Conservation (phyloP, 2,329 filamentous ascomycete species). For the Apiospora phragmitis region DNA sequence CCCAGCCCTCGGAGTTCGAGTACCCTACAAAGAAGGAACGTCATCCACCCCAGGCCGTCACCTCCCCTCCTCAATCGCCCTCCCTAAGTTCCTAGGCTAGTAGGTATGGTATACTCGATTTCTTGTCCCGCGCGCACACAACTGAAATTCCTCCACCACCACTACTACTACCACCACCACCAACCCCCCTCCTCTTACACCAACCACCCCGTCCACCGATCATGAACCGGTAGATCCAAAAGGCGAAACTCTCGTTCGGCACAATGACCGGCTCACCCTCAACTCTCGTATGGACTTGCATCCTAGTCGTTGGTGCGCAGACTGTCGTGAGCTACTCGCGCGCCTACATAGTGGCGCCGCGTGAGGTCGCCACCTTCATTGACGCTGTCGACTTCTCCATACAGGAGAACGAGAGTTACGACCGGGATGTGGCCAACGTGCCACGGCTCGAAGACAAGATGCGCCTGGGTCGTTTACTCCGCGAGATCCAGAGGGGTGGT, state of each 20-base stretch:
- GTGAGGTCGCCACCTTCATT: constrained; percentile 57
- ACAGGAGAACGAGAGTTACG: constrained; percentile 64
- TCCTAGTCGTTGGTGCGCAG: constrained; percentile 57
- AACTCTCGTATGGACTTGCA: constrained; percentile 47
- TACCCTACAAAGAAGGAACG: constrained; percentile 4
- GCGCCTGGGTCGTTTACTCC: constrained; percentile 56
- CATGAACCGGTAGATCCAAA: constrained; percentile 1
- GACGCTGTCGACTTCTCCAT: constrained; percentile 63
- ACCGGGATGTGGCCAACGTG: constrained; percentile 58
- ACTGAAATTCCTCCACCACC: background rate
- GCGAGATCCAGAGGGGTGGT: constrained; percentile 61
- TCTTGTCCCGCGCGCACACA: background rate
- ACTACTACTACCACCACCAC: background rate
- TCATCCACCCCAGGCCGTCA: background rate
- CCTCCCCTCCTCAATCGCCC: background rate
- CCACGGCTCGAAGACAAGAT: constrained; percentile 63
- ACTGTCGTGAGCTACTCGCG: constrained; percentile 51
- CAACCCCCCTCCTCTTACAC: background rate
- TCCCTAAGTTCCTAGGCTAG: background rate
- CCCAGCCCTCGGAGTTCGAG: background rate
- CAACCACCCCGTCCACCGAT: background rate
- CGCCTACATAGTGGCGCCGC: constrained; percentile 59
- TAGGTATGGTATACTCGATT: background rate
- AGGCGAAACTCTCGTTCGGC: background rate
- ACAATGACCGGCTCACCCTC: constrained; percentile 5